Evolutionary conservation across 495 filamentous ascomycete genomes (phyloP).

Genomic region (Amniculicola lignicola): DNA sequence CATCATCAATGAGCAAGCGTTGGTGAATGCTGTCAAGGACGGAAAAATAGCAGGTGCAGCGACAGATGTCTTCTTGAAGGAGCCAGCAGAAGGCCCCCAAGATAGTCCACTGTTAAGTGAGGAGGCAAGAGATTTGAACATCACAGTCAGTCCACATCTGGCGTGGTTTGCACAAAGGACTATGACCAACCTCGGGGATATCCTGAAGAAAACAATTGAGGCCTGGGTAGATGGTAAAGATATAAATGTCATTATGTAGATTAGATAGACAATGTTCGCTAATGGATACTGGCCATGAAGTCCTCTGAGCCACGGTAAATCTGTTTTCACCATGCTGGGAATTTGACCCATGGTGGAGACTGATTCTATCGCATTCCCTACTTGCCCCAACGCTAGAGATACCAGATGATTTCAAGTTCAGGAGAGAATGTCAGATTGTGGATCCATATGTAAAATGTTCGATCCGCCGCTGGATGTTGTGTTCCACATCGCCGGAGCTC

Average conservation of each 20-base stretch:
- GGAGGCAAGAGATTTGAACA: slow-evolving; percentile 32
- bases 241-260: slow-evolving; percentile 26
- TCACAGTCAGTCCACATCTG: slow-evolving; percentile 36
- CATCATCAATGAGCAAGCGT: slow-evolving; percentile 53
- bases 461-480: too few relatives aligned
- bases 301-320: too few relatives aligned
- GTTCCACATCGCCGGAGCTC: too few relatives aligned
- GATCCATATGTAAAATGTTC: too few relatives aligned
- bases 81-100: slow-evolving; percentile 47
- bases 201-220: slow-evolving; percentile 24
- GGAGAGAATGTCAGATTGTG: too few relatives aligned
- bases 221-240: slow-evolving; percentile 18
- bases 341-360: too few relatives aligned
- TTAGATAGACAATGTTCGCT: too few relatives aligned
- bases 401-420: too few relatives aligned
- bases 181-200: slow-evolving; percentile 19
- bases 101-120: slow-evolving; percentile 31
- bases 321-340: too few relatives aligned
- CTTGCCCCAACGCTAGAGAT: too few relatives aligned
- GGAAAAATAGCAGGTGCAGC: slow-evolving; percentile 51
- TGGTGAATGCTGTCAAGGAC: slow-evolving; percentile 48
- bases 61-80: slow-evolving; percentile 53
- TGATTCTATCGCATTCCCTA: too few relatives aligned
- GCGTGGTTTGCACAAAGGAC: slow-evolving; percentile 39
- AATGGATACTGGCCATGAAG: too few relatives aligned